Conservation (phyloP, 192 early-diverging fungal genomes). For the Gaertneriomyces sp. region DNA sequence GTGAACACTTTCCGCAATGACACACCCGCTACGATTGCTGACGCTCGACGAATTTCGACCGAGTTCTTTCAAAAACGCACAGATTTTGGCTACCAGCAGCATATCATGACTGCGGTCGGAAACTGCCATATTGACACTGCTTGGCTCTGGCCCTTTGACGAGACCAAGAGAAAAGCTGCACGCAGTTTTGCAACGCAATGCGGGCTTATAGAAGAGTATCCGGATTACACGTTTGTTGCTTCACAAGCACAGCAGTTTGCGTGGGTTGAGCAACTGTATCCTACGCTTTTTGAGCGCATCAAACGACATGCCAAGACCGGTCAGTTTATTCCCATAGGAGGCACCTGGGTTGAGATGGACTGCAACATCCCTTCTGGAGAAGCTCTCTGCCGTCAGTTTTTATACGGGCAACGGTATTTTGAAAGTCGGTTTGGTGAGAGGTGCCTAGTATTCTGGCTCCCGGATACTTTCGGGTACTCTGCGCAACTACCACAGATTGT, state of each 20-base stretch:
- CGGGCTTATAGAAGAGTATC: slow-evolving; percentile 76
- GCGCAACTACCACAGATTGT: slow-evolving; percentile 86
- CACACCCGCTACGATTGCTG: slow-evolving; percentile 45
- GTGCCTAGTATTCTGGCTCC: slow-evolving; percentile 81
- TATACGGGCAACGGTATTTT: slow-evolving; percentile 88
- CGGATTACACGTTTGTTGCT: slow-evolving; percentile 86
- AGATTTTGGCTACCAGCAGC: slow-evolving; percentile 46
- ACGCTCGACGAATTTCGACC: slow-evolving; percentile 45
- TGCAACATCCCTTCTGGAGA: slow-evolving; percentile 98
- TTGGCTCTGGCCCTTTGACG: slow-evolving; percentile 97
- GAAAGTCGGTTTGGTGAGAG: slow-evolving; percentile 55
- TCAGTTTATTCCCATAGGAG: slow-evolving; percentile 90
- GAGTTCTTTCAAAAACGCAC: slow-evolving; percentile 68
- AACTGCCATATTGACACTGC: slow-evolving; percentile 83
- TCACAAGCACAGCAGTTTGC: slow-evolving; percentile 98
- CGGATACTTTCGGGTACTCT: slow-evolving; percentile 92
- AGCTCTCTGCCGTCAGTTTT: slow-evolving; percentile 86
- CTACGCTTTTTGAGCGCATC: slow-evolving; percentile 73
- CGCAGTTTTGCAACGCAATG: slow-evolving; percentile 43
- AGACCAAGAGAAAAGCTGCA: slow-evolving; percentile 86
- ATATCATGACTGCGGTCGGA: slow-evolving; percentile 81
- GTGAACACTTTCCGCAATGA: slow-evolving; percentile 67
- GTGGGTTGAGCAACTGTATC: slow-evolving; percentile 83
- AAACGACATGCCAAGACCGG: slow-evolving; percentile 65
- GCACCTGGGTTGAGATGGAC: slow-evolving; percentile 98